A percentile compares a stretch with the other conserved stretches of the same genome.
These are phyloP conservation scores for Warburgia ugandensis DNA, from an alignment of 164 flowering plant species.

Conservation along the genomic window DNA sequence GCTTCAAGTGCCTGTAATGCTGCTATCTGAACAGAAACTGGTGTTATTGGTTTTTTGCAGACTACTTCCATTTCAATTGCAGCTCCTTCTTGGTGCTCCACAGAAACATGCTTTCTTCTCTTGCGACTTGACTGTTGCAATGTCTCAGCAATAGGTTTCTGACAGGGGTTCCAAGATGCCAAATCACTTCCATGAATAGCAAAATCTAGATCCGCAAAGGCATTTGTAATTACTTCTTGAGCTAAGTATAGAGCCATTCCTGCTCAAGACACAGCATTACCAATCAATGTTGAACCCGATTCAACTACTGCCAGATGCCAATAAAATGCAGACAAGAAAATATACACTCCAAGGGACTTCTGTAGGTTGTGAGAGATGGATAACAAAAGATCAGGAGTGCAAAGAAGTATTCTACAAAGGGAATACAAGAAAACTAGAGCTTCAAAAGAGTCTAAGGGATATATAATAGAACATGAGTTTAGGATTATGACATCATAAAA, in stretches of 20 bases:
- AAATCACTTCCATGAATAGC: conserved; percentile 11
- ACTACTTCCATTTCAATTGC: conserved; percentile 27
- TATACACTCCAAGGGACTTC: too few species aligned
- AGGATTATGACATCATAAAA: background rate
- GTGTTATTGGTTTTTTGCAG: conserved; percentile 17
- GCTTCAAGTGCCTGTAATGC: conserved; percentile 75
- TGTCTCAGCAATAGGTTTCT: conserved; percentile 21
- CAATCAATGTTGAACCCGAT: background rate
- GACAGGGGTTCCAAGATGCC: conserved; percentile 6
- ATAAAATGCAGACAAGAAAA: background rate
- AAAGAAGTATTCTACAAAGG: too few species aligned
- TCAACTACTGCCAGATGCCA: background rate
- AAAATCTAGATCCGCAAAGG: conserved; percentile 42
- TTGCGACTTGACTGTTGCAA: conserved; percentile 21
- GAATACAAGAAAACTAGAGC: background rate
- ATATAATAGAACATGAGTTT: background rate
- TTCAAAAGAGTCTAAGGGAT: background rate
- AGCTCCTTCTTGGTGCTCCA: conserved; percentile 22
- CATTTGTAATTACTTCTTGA: conserved; percentile 46
- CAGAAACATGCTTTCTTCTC: conserved; percentile 60
- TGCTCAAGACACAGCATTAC: conserved; percentile 20
- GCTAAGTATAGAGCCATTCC: conserved; percentile 56
- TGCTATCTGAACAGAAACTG: conserved; percentile 61
- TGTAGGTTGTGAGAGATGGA: too few species aligned
- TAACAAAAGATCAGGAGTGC: too few species aligned